These are phyloP conservation scores for Aspergillus nomiae DNA, from an alignment of 2,329 filamentous ascomycete genomes.

Conservation along the genomic window DNA sequence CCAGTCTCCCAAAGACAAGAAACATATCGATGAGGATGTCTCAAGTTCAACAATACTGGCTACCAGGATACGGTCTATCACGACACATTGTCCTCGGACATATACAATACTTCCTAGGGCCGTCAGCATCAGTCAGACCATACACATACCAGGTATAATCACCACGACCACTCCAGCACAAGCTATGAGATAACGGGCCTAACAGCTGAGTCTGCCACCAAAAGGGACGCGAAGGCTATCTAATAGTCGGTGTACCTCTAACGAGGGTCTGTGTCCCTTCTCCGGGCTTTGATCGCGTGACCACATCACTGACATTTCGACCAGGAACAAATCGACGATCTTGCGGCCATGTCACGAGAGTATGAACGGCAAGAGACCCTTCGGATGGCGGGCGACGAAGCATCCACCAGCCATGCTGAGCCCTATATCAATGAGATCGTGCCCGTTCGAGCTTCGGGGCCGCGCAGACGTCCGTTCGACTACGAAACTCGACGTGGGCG, in stretches of 20 bases:
- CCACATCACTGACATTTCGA: conserved; percentile 12
- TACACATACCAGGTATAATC: conserved; percentile 49
- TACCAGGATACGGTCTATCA: conserved; percentile 52
- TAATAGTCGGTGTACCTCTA: conserved; percentile 48
- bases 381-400: conserved; percentile 41
- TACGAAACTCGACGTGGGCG: conserved; percentile 31
- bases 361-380: conserved; percentile 52
- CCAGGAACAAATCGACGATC: conserved; percentile 53
- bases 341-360: conserved; percentile 49
- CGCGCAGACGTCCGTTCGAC: conserved; percentile 31
- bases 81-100: conserved; percentile 52
- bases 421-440: conserved; percentile 49
- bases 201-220: conserved; percentile 24
- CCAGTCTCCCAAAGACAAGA: not conserved
- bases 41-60: conserved; percentile 48
- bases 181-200: conserved; percentile 18
- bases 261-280: conserved; percentile 41
- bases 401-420: conserved; percentile 28
- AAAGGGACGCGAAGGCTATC: conserved; percentile 53
- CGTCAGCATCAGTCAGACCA: conserved; percentile 48
- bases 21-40: conserved; percentile 31
- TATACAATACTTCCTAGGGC: conserved; percentile 52
- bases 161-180: not conserved
- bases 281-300: not conserved
- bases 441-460: conserved; percentile 33